Evolutionary conservation across 2,329 filamentous ascomycete genomes (phyloP).

Genomic region (Penicillium sp.): DNA sequence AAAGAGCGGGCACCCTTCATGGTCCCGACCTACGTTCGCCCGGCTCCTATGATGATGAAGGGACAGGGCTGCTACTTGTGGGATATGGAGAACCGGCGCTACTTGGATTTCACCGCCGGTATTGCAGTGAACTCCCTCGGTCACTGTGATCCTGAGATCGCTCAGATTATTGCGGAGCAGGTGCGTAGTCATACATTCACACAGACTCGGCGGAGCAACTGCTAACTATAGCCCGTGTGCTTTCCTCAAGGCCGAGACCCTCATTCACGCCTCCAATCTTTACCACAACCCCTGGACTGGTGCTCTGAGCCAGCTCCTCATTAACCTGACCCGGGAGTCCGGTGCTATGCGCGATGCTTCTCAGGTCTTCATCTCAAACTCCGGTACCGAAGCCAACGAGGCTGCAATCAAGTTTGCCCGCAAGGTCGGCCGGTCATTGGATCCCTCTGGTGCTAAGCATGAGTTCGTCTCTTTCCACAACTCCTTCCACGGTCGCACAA

Average conservation of each 20-base stretch:
- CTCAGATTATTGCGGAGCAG: constrained; percentile 76
- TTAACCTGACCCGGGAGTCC: constrained; percentile 76
- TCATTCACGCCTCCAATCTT: constrained; percentile 92
- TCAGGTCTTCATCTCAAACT: constrained; percentile 92
- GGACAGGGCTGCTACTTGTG: constrained; percentile 86
- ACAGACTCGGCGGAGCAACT: neutral
- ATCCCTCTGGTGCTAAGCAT: constrained; percentile 72
- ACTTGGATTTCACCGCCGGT: constrained; percentile 92
- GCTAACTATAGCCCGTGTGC: constrained; percentile 30
- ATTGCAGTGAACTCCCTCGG: constrained; percentile 95
- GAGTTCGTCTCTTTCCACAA: constrained; percentile 89
- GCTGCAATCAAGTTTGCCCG: constrained; percentile 96
- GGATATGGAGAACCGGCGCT: constrained; percentile 86
- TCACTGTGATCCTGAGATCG: constrained; percentile 81
- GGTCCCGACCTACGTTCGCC: constrained; percentile 93
- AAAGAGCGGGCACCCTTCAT: constrained; percentile 80
- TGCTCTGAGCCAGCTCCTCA: constrained; percentile 79
- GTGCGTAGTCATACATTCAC: constrained; percentile 47
- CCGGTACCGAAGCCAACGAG: constrained; percentile 95
- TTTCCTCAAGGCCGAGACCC: constrained; percentile 61
- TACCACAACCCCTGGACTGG: constrained; percentile 98
- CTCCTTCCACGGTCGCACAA: constrained; percentile 94
- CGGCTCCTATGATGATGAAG: constrained; percentile 84
- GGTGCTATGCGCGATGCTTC: constrained; percentile 80
- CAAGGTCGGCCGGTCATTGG: constrained; percentile 79